These are phyloP conservation scores for Lipomyces japonicus DNA, from an alignment of 805 yeast genomes.

Conservation along the genomic window DNA sequence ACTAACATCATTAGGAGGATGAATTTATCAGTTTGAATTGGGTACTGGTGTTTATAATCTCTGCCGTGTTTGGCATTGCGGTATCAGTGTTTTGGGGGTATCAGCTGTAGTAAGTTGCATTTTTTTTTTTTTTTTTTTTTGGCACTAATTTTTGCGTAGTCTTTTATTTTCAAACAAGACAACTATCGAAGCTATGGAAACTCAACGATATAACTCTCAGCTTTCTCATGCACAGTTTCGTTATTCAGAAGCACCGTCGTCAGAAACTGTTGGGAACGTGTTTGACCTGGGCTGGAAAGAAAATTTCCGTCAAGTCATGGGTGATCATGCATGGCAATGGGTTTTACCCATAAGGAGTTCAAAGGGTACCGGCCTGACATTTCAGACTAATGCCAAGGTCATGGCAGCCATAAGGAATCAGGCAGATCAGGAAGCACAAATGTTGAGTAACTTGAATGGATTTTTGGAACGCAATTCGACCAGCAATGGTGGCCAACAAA, in stretches of 20 bases:
- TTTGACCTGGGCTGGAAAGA: slow-evolving; percentile 64
- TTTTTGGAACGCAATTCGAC: slow-evolving; percentile 3
- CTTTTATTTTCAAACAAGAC: slow-evolving; percentile 64
- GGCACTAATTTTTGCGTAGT: slow-evolving; percentile 41
- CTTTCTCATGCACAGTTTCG: slow-evolving; percentile 37
- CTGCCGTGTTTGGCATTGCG: slow-evolving; percentile 53
- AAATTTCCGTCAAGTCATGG: slow-evolving; percentile 77
- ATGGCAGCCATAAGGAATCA: slow-evolving; percentile 34
- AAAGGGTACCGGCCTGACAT: slow-evolving; percentile 40
- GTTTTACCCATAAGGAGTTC: slow-evolving; percentile 52
- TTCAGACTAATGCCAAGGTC: slow-evolving; percentile 36
- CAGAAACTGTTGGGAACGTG: slow-evolving; percentile 55
- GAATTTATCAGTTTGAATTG: slow-evolving; percentile 53
- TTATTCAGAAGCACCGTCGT: slow-evolving; percentile 44
- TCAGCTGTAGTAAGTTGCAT: slow-evolving; percentile 31
- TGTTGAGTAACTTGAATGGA: slow-evolving; percentile 18
- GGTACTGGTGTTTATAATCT: slow-evolving; percentile 55
- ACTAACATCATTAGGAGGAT: slow-evolving; percentile 7
- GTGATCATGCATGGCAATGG: slow-evolving; percentile 64
- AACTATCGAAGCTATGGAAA: slow-evolving; percentile 66
- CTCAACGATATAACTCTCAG: slow-evolving; percentile 38
- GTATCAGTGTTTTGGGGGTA: slow-evolving; percentile 56
- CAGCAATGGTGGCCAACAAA: neutral
- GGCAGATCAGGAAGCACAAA: slow-evolving; percentile 36
- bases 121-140: neutral